phyloP scores from a whole-genome alignment of 331 rosid species.

The Prunus yedoensis region DNA sequence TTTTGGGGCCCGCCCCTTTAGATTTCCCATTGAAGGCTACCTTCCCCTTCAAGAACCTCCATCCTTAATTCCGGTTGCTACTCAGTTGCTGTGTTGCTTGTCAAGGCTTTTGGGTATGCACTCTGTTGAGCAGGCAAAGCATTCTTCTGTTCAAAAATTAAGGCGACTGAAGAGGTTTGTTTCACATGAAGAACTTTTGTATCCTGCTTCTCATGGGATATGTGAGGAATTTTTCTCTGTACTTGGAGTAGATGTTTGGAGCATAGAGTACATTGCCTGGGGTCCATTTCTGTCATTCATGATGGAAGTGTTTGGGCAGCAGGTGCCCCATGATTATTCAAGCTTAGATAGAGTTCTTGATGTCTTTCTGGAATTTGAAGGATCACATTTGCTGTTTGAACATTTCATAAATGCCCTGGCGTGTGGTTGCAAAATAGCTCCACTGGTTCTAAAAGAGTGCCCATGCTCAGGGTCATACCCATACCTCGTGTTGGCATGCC shows the following conservation, averaged over 20 bases:
- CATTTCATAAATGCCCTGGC: conserved; percentile 76
- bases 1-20: conserved; percentile 83
- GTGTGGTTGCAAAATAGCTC: conserved; percentile 63
- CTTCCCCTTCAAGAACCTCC: conserved; percentile 84
- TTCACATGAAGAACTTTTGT: conserved; percentile 68
- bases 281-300: conserved; percentile 80
- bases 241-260: conserved; percentile 56
- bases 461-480: conserved; percentile 94
- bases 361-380: conserved; percentile 61
- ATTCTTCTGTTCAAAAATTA: conserved; percentile 69
- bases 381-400: conserved; percentile 70
- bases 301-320: conserved; percentile 68
- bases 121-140: conserved; percentile 52
- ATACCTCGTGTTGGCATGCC: conserved; percentile 82
- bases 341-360: conserved; percentile 82
- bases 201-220: conserved; percentile 68
- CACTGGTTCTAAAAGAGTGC: conserved; percentile 63
- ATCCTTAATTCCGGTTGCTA: conserved; percentile 34
- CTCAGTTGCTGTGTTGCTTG: conserved; percentile 72
- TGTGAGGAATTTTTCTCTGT: conserved; percentile 72
- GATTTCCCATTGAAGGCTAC: conserved; percentile 78
- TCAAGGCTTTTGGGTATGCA: conserved; percentile 81
- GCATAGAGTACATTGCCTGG: conserved; percentile 69
- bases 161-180: conserved; percentile 74
- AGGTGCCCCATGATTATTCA: conserved; percentile 73